Percentiles rank a stretch among this genome's conserved stretches.
Conservation (phyloP, 2,329 filamentous ascomycete genomes). For the Magnaporthiopsis rhizophila region DNA sequence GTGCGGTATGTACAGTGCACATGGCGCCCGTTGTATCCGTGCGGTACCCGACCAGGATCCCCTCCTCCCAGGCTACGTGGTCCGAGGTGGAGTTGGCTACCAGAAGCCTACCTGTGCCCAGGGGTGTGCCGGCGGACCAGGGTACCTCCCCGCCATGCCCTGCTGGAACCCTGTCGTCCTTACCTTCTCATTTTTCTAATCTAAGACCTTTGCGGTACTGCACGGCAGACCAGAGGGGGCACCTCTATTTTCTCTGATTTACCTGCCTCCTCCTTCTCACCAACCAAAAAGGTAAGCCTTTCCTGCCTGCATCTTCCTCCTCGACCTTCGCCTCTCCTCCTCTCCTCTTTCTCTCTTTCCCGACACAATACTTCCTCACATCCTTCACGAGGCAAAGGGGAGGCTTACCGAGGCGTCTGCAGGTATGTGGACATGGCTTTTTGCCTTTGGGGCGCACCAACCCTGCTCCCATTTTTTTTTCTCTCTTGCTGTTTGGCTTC, state of each 20-base stretch:
- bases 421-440: background rate
- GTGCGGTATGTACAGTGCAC: conserved; percentile 2
- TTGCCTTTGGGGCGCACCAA: conserved; percentile 2
- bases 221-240: conserved; percentile 17
- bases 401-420: background rate
- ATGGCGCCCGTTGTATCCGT: conserved; percentile 4
- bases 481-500: background rate
- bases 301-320: conserved; percentile 9
- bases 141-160: conserved; percentile 7
- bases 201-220: conserved; percentile 18
- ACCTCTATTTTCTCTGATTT: conserved; percentile 14
- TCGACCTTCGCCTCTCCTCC: conserved; percentile 4
- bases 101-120: conserved; percentile 3
- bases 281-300: conserved; percentile 9
- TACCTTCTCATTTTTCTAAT: conserved; percentile 12
- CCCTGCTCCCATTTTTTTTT: background rate
- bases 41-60: conserved; percentile 2
- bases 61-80: conserved; percentile 2
- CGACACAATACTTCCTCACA: conserved; percentile 3
- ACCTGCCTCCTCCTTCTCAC: conserved; percentile 15
- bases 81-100: conserved; percentile 4
- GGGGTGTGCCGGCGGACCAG: conserved; percentile 2
- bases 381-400: background rate
- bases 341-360: background rate
- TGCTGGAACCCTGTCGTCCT: conserved; percentile 9